Percentiles rank a stretch among this genome's conserved stretches.
These are phyloP conservation scores for Ceratobasidium sp. DNA, from an alignment of 1,284 basidiomycete genomes.

Conservation along the genomic window DNA sequence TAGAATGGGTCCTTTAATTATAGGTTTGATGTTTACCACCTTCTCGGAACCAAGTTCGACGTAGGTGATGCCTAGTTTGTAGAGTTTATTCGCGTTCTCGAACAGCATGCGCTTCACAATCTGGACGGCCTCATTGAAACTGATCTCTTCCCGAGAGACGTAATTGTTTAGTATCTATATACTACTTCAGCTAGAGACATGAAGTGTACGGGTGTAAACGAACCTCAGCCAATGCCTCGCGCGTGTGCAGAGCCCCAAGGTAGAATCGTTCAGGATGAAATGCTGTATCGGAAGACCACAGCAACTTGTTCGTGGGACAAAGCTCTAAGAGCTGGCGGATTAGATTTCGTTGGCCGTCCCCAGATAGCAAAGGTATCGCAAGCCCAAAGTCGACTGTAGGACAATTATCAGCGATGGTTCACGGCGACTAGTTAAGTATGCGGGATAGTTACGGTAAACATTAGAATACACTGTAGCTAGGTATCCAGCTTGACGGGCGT, in stretches of 20 bases:
- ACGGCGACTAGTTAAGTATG: not conserved
- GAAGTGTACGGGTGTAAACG: conserved; percentile 8
- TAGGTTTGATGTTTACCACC: no score
- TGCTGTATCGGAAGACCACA: conserved; percentile 74
- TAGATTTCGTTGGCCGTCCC: conserved; percentile 70
- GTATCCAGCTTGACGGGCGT: conserved; percentile 79
- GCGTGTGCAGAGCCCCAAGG: conserved; percentile 72
- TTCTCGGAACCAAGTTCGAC: not conserved
- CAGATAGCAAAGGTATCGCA: conserved; percentile 77
- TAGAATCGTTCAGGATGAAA: conserved; percentile 85
- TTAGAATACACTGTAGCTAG: conserved; percentile 76
- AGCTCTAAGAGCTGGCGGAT: conserved; percentile 76
- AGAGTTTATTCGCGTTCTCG: conserved; percentile 70
- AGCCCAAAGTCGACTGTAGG: conserved; percentile 76
- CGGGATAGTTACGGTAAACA: conserved; percentile 68
- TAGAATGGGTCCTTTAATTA: no score
- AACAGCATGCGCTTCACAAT: conserved; percentile 69
- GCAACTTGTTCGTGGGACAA: conserved; percentile 79
- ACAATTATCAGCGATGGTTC: not conserved
- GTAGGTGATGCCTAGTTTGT: conserved; percentile 63
- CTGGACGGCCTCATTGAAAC: conserved; percentile 63
- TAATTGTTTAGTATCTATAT: conserved; percentile 66
- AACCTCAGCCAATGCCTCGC: conserved; percentile 72
- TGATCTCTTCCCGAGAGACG: conserved; percentile 63
- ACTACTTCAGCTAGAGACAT: not conserved